phyloP scores from a whole-genome alignment of 371 early-diverging fungal species.

The Apophysomyces elegans region DNA sequence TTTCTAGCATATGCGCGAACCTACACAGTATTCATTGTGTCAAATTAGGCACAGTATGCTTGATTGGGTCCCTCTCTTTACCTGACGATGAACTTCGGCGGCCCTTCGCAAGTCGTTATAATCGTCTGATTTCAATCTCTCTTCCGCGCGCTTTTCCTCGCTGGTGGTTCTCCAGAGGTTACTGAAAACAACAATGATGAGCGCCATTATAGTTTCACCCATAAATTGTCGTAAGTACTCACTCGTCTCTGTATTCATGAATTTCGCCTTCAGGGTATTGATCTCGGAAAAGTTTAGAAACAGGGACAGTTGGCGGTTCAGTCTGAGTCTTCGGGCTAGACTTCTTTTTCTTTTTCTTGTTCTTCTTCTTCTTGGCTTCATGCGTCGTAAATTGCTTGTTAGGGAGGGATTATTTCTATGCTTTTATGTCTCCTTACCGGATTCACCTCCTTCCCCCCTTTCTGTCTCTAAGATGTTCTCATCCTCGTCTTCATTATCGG shows the following conservation, averaged over 20 bases:
- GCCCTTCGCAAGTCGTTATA: slow-evolving; percentile 88
- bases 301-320: slow-evolving; percentile 77
- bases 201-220: neutral
- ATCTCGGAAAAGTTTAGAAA: slow-evolving; percentile 75
- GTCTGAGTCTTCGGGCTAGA: slow-evolving; percentile 63
- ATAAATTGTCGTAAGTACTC: slow-evolving; percentile 18
- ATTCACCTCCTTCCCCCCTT: slow-evolving; percentile 1
- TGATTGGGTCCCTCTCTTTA: slow-evolving; percentile 9
- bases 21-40: slow-evolving; percentile 14
- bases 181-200: slow-evolving; percentile 29
- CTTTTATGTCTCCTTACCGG: neutral
- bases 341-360: slow-evolving; percentile 75
- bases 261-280: slow-evolving; percentile 77
- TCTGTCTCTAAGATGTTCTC: slow-evolving; percentile 3
- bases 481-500: slow-evolving; percentile 12
- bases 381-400: neutral
- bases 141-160: slow-evolving; percentile 80
- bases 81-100: slow-evolving; percentile 93
- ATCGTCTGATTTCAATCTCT: slow-evolving; percentile 63
- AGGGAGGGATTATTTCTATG: no score
- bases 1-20: slow-evolving; percentile 87
- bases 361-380: slow-evolving; percentile 64
- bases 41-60: neutral
- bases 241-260: slow-evolving; percentile 80
- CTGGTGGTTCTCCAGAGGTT: slow-evolving; percentile 80